Percentiles rank a stretch among this genome's conserved stretches.
Evolutionary conservation across 768 basidiomycete genomes (phyloP).

Genomic region (Nidula microcarpa): DNA sequence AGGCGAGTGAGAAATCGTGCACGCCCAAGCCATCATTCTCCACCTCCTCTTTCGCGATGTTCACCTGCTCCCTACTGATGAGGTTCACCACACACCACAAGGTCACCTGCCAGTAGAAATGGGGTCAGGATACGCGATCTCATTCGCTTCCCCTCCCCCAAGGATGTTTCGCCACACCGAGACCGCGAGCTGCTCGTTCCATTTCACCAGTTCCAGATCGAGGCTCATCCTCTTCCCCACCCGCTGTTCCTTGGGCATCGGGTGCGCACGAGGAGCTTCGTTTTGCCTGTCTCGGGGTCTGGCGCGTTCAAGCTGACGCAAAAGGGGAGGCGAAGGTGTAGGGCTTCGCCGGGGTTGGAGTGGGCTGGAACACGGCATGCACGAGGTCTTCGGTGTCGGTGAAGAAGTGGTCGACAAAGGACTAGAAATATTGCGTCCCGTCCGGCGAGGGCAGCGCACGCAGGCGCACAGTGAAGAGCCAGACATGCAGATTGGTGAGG

Average conservation of each 20-base stretch:
- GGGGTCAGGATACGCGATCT: constrained; percentile 43
- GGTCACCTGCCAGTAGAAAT: constrained; percentile 8
- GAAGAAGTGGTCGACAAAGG: constrained; percentile 93
- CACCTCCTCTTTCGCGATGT: constrained; percentile 58
- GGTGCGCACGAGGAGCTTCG: constrained; percentile 29
- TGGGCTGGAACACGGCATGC: constrained; percentile 72
- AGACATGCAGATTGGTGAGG: constrained; percentile 87
- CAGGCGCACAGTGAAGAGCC: constrained; percentile 85
- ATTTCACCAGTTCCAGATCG: constrained; percentile 71
- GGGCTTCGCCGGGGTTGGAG: constrained; percentile 29
- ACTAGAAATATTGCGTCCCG: constrained; percentile 71
- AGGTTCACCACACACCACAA: constrained; percentile 70
- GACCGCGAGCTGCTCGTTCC: constrained; percentile 81
- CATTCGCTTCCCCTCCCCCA: constrained; percentile 77
- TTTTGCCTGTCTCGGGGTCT: constrained; percentile 14
- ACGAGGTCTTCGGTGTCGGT: constrained; percentile 89
- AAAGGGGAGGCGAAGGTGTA: constrained; percentile 45
- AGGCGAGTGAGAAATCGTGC: constrained; percentile 60
- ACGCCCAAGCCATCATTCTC: constrained; percentile 71
- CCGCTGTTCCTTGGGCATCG: constrained; percentile 91
- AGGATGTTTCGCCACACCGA: constrained; percentile 92
- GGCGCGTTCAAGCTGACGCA: constrained; percentile 44
- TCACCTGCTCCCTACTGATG: constrained; percentile 62
- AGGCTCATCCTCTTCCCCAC: constrained; percentile 75
- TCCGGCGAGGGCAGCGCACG: constrained; percentile 73